Percentiles rank a stretch among this genome's conserved stretches.
These are phyloP conservation scores for Emericellopsis cladophorae DNA, from an alignment of 2,329 filamentous ascomycete genomes.

Conservation along the genomic window DNA sequence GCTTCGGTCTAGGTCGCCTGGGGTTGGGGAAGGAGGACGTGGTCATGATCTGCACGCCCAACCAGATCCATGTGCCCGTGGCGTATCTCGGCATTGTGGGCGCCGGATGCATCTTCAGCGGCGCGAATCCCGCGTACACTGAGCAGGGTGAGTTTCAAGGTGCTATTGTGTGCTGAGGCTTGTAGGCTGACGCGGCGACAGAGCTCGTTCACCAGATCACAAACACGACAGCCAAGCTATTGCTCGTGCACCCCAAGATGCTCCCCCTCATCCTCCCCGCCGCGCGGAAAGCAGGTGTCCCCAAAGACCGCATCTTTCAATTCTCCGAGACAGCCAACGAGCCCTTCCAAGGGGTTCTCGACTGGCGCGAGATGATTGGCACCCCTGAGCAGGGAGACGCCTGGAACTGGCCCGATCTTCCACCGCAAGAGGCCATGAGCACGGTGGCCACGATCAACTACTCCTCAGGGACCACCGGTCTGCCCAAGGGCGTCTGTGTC, in stretches of 20 bases:
- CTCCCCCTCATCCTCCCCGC: constrained; percentile 29
- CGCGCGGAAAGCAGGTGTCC: constrained; percentile 24
- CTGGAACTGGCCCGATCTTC: constrained; percentile 28
- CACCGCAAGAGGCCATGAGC: constrained; percentile 16
- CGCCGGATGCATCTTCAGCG: constrained; percentile 38
- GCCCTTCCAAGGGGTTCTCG: constrained; percentile 17
- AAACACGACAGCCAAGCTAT: constrained; percentile 33
- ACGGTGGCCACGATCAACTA: constrained; percentile 34
- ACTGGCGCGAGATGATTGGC: constrained; percentile 28
- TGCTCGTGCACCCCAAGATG: constrained; percentile 34
- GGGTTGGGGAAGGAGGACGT: constrained; percentile 34
- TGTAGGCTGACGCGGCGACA: constrained; percentile 7
- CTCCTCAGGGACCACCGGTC: constrained; percentile 36
- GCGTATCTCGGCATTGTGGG: constrained; percentile 41
- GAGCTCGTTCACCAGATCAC: constrained; percentile 38
- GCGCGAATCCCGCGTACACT: constrained; percentile 39
- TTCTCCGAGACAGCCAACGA: constrained; percentile 27
- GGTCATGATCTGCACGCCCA: constrained; percentile 39
- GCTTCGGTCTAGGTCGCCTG: constrained; percentile 29
- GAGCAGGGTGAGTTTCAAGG: constrained; percentile 22
- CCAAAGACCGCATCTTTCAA: constrained; percentile 28
- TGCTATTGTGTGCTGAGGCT: neutral
- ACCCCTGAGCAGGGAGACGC: constrained; percentile 13
- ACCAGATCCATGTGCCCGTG: constrained; percentile 41
- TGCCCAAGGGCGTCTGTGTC: constrained; percentile 37